These are phyloP conservation scores for Fusarium cicatricum DNA, from an alignment of 2,329 filamentous ascomycete species.

Conservation along the genomic window DNA sequence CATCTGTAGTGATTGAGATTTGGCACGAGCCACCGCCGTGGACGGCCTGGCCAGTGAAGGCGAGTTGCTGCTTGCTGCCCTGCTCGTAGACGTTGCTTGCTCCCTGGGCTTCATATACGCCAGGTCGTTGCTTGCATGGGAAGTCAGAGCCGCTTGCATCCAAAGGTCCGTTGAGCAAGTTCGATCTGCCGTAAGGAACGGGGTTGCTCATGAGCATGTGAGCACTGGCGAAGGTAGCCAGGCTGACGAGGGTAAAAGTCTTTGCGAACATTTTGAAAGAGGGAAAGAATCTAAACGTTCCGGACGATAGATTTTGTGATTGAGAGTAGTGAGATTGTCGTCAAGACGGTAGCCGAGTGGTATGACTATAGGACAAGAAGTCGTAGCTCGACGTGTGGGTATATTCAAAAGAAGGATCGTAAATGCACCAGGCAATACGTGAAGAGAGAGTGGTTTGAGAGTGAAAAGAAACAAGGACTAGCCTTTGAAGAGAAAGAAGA, in stretches of 20 bases:
- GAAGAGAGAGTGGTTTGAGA: constrained; percentile 28
- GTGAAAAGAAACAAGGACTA: constrained; percentile 36
- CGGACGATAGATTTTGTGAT: constrained; percentile 42
- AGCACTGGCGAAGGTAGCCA: constrained; percentile 69
- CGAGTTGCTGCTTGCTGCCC: constrained; percentile 56
- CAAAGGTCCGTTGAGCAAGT: constrained; percentile 70
- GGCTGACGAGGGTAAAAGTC: constrained; percentile 59
- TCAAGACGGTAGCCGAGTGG: constrained; percentile 42
- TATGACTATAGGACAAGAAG: constrained; percentile 31
- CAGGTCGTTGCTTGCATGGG: constrained; percentile 78
- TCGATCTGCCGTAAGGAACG: constrained; percentile 61
- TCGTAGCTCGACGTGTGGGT: constrained; percentile 28
- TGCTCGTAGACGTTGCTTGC: constrained; percentile 65
- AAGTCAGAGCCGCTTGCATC: constrained; percentile 69
- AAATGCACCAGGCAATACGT: constrained; percentile 42
- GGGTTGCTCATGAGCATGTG: constrained; percentile 81
- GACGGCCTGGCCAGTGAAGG: constrained; percentile 75
- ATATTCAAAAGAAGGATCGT: constrained; percentile 36
- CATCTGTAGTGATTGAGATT: constrained; percentile 83
- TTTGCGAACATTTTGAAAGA: constrained; percentile 61
- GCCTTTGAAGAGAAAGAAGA: constrained; percentile 40
- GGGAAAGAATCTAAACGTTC: constrained; percentile 40
- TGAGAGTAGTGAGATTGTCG: constrained; percentile 36
- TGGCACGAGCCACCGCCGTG: constrained; percentile 97
- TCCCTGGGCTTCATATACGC: constrained; percentile 55